Base-by-base conservation (phyloP, 2,329 filamentous ascomycete species). In the Alternaria panax region DNA sequence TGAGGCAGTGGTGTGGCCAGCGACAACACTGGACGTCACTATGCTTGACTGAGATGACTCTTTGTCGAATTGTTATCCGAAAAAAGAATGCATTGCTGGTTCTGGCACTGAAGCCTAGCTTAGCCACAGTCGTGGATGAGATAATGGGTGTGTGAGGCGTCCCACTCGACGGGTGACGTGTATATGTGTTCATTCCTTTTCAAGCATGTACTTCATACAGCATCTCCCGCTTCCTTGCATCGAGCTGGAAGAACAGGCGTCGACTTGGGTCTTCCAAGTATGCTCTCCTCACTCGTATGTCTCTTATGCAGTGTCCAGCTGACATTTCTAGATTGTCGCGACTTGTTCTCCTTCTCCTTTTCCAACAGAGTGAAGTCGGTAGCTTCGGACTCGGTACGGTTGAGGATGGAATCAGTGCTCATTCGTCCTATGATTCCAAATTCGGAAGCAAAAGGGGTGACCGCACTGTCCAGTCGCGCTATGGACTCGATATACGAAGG, bases 401-500 rank as follows among this genome's bases (percentile, higher is more conserved):
- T 4, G 7, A 48, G 28, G 28, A 48, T 48, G 5, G 45, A 20
- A 3, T 48, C 45, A 1, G 45, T 34, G 45, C 45, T 48, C 28
- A 22, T 48, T 4, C 45, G 45, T n/a, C 32, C 32, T 34, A 18
- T 25, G 11, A 24, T n/a, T 16, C 45, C 45, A 20, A 48, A 24
- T 0, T 48, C 45, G 4, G 60, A 54, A 6, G 47, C 28, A 9
- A 62, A 27, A 0, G 54, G n/a, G 20, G 60, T 48, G n/a, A 51
- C 54, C 16, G 52, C 57, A 11, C 50, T 28, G 14, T 45, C 47
- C 5, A 54, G 60, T 7, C 36, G 30, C n/a, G 45, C 45, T 6
- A 63, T 8, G 4, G 47, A 58, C 18, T 62, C 59, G 3, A 45
- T 18, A 24, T 18, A 24, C 8, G 62, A 46, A 52, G 24, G 7